Evolutionary conservation across 805 yeast species (phyloP), one percentile per base, ranked within the genome.

Genomic region (Nakazawaea siamensis): DNA sequence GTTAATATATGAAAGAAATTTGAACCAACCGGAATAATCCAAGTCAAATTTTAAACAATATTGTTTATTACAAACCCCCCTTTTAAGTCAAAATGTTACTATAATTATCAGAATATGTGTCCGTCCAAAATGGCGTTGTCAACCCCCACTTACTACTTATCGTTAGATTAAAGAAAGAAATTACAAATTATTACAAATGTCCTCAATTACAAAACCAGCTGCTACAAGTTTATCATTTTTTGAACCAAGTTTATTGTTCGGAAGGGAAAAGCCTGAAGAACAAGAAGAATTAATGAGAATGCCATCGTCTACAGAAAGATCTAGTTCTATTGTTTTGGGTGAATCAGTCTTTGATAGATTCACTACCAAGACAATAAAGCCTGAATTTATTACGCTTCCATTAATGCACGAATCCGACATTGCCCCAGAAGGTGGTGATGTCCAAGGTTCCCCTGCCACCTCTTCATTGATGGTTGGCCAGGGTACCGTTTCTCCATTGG

Each of bases 401-500:
- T 19, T 24, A 19, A 11, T 14, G 16, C 12, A 24, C 17, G 15
- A 24, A 16, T 5, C n/a, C 5, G 20, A 15, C n/a, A 31, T 35
- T 18, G 4, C 29, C 31, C 3, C 12, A 18, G 29, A n/a, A 10
- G 19, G 17, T n/a, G 23, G 7, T n/a, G 19, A 15, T 17, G 10
- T 38, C 16, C 23, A 26, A 28, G 27, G 39, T 32, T 27, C 33
- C 21, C 31, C 37, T 19, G 29, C 41, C 17, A 34, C 16, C 10
- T 27, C 33, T 21, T 10, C 23, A 20, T 7, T 20, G 10, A 10
- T 20, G 10, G 23, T 20, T 20, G 10, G 10, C 10, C 15, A 29
- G 12, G 27, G 26, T n/a, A 55, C 62, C 30, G 49, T 62, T 18
- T 61, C 78, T 34, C 77, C 80, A 9, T 54, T 72, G 41, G 66